A percentile compares a stretch with the other conserved stretches of the same genome.
phyloP scores from a whole-genome alignment of 1,284 basidiomycete genomes.

The Schizophyllum commune region DNA sequence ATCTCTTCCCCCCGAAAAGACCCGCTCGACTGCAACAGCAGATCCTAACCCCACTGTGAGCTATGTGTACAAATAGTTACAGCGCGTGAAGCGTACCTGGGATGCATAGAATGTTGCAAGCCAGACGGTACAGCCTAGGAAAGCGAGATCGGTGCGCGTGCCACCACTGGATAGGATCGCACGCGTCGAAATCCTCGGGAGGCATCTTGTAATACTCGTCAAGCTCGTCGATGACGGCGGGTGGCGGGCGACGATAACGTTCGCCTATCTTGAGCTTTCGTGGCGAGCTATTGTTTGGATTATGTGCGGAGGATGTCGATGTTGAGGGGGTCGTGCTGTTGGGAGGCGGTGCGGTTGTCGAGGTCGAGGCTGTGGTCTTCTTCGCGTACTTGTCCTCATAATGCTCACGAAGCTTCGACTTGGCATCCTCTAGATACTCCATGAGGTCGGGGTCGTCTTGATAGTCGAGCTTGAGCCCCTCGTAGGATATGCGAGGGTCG shows the following conservation, averaged over 20 bases:
- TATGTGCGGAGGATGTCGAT: not conserved
- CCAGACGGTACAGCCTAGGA: conserved; percentile 12
- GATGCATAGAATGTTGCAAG: conserved; percentile 15
- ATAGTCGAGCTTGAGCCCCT: conserved; percentile 9
- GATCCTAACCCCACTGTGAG: too few relatives aligned
- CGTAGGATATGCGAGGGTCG: conserved; percentile 14
- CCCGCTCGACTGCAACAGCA: conserved; percentile 26
- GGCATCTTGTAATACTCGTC: conserved; percentile 12
- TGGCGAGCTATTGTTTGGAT: not conserved
- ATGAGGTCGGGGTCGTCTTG: conserved; percentile 8
- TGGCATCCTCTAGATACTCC: conserved; percentile 10
- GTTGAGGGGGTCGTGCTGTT: not conserved
- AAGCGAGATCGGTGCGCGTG: conserved; percentile 7
- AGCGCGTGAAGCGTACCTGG: too few relatives aligned
- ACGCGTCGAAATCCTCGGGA: conserved; percentile 1
- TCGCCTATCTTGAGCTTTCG: not conserved
- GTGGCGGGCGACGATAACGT: too few relatives aligned
- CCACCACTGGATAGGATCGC: conserved; percentile 12
- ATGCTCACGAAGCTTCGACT: conserved; percentile 9
- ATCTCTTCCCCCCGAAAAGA: conserved; percentile 28
- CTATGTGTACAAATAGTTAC: too few relatives aligned
- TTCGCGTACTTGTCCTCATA: conserved; percentile 8
- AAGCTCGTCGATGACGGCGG: conserved; percentile 7
- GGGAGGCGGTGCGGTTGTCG: not conserved
- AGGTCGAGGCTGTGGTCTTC: not conserved